These are phyloP conservation scores for Hygrophorus russula DNA, from an alignment of 768 basidiomycete genomes.

Conservation along the genomic window DNA sequence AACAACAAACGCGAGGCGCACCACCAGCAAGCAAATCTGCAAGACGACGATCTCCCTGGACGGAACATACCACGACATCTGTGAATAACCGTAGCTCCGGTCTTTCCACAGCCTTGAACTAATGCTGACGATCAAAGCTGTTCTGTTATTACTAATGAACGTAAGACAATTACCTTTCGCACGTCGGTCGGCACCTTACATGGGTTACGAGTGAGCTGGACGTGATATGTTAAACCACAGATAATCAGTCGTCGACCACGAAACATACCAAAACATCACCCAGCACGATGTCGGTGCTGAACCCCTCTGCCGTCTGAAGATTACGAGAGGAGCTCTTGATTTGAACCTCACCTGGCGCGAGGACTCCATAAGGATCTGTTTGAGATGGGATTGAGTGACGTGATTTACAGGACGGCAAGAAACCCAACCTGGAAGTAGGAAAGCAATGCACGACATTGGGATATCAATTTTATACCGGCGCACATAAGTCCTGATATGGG, in stretches of 20 bases:
- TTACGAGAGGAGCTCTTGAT: slow-evolving; percentile 37
- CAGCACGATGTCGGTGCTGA: slow-evolving; percentile 34
- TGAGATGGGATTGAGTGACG: slow-evolving; percentile 1
- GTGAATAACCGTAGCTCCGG: slow-evolving; percentile 33
- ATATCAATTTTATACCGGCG: slow-evolving; percentile 38
- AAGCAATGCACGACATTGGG: slow-evolving; percentile 49
- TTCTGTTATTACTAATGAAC: not conserved
- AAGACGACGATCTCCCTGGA: slow-evolving; percentile 39
- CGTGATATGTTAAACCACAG: not conserved
- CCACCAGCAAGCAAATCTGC: slow-evolving; percentile 59
- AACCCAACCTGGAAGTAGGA: slow-evolving; percentile 42
- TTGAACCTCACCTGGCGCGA: slow-evolving; percentile 46
- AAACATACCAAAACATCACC: slow-evolving; percentile 45
- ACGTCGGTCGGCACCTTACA: slow-evolving; percentile 62
- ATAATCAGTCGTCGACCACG: not conserved
- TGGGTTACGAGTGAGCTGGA: slow-evolving; percentile 50
- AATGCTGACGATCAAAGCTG: not conserved
- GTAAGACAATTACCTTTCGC: slow-evolving; percentile 33
- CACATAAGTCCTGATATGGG: slow-evolving; percentile 28
- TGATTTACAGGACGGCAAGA: not conserved
- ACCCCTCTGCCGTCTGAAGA: slow-evolving; percentile 29
- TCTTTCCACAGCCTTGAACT: slow-evolving; percentile 49
- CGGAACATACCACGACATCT: slow-evolving; percentile 52
- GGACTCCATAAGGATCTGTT: slow-evolving; percentile 39
- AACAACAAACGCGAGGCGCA: slow-evolving; percentile 13